Evolutionary conservation across 345 rosid genomes (phyloP).

Genomic region (Hevea brasiliensis): DNA sequence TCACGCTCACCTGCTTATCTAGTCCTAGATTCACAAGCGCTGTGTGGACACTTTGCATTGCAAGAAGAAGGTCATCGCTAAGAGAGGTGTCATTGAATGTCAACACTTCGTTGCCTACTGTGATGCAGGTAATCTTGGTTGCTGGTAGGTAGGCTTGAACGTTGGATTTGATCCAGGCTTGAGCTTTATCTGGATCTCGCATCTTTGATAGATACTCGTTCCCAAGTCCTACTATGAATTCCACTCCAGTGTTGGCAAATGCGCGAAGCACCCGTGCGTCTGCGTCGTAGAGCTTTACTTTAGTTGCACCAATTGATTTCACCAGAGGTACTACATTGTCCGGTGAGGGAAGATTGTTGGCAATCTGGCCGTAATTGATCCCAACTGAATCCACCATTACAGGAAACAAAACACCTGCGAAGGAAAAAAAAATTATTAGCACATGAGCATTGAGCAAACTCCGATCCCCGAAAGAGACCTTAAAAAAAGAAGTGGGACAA

Average conservation of each 20-base stretch:
- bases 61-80: slow-evolving; percentile 58
- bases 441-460: background rate
- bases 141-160: slow-evolving; percentile 67
- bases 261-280: slow-evolving; percentile 73
- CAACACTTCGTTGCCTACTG: slow-evolving; percentile 85
- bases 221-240: slow-evolving; percentile 75
- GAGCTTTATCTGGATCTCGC: slow-evolving; percentile 61
- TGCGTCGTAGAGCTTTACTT: slow-evolving; percentile 88
- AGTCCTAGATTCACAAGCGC: slow-evolving; percentile 64
- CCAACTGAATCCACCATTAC: slow-evolving; percentile 55
- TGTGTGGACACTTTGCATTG: slow-evolving; percentile 73
- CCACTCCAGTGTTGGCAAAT: slow-evolving; percentile 68
- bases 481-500: background rate
- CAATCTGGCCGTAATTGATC: slow-evolving; percentile 91
- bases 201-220: slow-evolving; percentile 64
- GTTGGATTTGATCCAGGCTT: slow-evolving; percentile 67
- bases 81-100: slow-evolving; percentile 73
- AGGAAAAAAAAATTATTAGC: background rate
- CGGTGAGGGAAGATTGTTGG: slow-evolving; percentile 77
- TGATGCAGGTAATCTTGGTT: slow-evolving; percentile 77
- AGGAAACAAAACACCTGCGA: slow-evolving; percentile 27
- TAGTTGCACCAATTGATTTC: slow-evolving; percentile 82
- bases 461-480: background rate
- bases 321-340: slow-evolving; percentile 66
- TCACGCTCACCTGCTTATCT: slow-evolving; percentile 64